phyloP scores from a whole-genome alignment of 2,329 filamentous ascomycete genomes.

The Dothideomycetidae sp. region DNA sequence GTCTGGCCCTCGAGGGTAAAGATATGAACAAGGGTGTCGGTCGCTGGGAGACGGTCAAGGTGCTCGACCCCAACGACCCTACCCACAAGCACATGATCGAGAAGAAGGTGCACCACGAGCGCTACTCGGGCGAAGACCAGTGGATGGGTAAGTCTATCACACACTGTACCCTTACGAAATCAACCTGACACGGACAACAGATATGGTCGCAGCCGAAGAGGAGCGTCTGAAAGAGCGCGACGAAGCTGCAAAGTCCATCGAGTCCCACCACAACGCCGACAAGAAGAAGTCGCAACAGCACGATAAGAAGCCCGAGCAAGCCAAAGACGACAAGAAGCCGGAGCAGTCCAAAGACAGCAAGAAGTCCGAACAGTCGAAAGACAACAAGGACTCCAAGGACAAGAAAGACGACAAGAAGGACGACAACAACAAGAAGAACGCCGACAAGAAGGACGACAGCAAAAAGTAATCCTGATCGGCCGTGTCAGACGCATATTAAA shows the following conservation, averaged over 20 bases:
- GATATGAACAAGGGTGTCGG: constrained; percentile 66
- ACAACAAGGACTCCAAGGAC: constrained; percentile 25
- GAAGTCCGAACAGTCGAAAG: constrained; percentile 52
- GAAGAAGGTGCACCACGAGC: constrained; percentile 76
- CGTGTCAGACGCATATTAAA: too few species aligned
- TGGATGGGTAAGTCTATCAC: constrained; percentile 57
- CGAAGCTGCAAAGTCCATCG: constrained; percentile 20
- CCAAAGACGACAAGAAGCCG: constrained; percentile 13
- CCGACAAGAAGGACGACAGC: background rate
- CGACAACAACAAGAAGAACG: constrained; percentile 1
- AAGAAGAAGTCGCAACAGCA: too few species aligned
- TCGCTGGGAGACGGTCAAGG: constrained; percentile 72
- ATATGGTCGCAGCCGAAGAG: constrained; percentile 76
- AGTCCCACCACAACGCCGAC: constrained; percentile 16
- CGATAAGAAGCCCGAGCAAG: constrained; percentile 8
- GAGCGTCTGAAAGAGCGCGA: constrained; percentile 40
- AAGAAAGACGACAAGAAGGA: constrained; percentile 61
- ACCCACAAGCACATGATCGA: constrained; percentile 71
- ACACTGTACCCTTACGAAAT: background rate
- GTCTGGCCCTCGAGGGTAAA: constrained; percentile 64
- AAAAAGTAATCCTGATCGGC: too few species aligned
- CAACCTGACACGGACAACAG: constrained; percentile 26
- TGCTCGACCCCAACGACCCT: constrained; percentile 67
- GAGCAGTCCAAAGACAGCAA: constrained; percentile 37
- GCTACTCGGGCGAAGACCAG: constrained; percentile 77